Evolutionary conservation across 2,329 filamentous ascomycete species (phyloP), one percentile per base, ranked within the genome.

Genomic region (Leptographium lundbergii): DNA sequence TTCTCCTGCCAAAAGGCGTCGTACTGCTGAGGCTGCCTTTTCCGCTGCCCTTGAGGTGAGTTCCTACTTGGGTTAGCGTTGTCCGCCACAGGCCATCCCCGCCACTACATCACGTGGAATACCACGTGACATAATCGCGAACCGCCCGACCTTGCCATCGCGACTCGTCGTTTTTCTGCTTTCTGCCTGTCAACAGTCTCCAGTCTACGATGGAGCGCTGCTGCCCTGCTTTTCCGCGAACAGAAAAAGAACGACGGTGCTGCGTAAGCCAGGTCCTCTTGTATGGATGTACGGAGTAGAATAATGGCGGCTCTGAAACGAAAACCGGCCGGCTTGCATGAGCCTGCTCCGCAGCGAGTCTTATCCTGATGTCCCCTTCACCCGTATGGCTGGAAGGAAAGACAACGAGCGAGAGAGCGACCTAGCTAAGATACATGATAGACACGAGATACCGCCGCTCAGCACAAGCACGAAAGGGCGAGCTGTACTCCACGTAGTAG

Each of bases 21-120:
- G 63, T 64, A 64, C 57, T 61, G 59, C 60, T 61, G 60, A 59
- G 58, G 63, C 63, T 64, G 63, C 63, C 63, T 64, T 63, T 61
- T 50, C 42, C 6, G 19, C 17, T n/a, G 32, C 39, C 39, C 53
- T 56, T 51, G 52, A 63, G 62, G 62, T 63, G 27, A 64, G 56
- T 61, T 61, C 61, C 62, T 58, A 24, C 36, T 57, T 52, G 24
- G 59, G 61, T 56, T 64, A 64, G 63, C 48, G 57, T 19, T 19
- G 19, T 3, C 42, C 34, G 47, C 2, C 27, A 22, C 32, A n/a
- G 9, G 17, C 25, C 17, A 13, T 10, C 55, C 13, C 22, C 13
- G 4, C 11, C 42, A 22, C 6, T 24, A 17, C 17, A 27, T 25
- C 45, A 51, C n/a, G 13, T 52, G 54, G 19, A 19, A 25, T 1